Base-by-base conservation (phyloP, 2,329 filamentous ascomycete genomes). In the Phaeosphaeriaceae sp. region DNA sequence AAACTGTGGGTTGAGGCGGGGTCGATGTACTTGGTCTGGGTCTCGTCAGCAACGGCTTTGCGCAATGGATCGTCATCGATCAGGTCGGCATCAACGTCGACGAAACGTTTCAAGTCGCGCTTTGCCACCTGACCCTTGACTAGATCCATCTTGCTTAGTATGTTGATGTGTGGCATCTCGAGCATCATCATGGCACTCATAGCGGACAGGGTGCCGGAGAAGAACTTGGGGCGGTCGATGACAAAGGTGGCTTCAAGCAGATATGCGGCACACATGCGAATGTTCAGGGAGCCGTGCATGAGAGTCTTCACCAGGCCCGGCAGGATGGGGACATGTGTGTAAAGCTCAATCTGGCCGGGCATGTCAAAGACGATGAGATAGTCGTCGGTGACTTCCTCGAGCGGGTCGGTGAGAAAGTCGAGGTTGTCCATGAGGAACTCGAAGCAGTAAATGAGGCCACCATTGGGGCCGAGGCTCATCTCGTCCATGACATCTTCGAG, bases 121-220 rank as follows among this genome's bases (percentile, higher is more conserved):
- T 91, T 91, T 50, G 87, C 87, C 20, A 97, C 84, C 74, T 94
- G 90, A 32, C 90, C 91, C 72, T 94, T 94, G 60, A 97, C 86
- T 53, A 97, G 83, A 72, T 99, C 94, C 92, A 97, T 97, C 78
- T 99, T 99, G 70, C 89, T 95, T 47, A 99, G 79, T 52, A 99
- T 88, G 72, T 99, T 99, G 70, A 99, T 86, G 71, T 99, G 94
- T 4, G 94, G 94, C 58, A 97, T 86, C 76, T 97, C 94, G 56
- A 99, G 84, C 91, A 97, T 94, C 66, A 99, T 86, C 94, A 99
- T 99, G 58, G 94, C 92, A 67, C 90, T 95, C 94, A 99, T 97
- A 58, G 94, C 94, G 70, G 89, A 94, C 52, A 99, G 80, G 0
- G 94, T 96, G 11, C 94, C 94, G 0, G 94, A 88, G 75, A 99